Evolutionary conservation across 306 rosid species (phyloP), one percentile per base, ranked within the genome.

Genomic region (Alnus glutinosa): DNA sequence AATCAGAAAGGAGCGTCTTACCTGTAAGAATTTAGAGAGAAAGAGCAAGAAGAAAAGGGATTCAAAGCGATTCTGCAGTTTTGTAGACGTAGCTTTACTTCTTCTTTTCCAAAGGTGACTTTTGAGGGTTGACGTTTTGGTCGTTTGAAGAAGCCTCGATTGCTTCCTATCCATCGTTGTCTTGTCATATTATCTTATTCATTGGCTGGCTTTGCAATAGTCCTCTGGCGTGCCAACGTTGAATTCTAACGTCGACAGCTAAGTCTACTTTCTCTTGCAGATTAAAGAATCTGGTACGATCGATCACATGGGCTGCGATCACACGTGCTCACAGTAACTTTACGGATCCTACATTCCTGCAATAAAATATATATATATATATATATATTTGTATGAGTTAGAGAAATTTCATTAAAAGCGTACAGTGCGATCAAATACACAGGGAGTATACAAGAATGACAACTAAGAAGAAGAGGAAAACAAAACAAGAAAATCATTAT

Each of bases 11-110:
- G 73, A 79, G 74, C 67, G 78, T 3, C 15, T 75, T 9, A 85
- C 88, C 88, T 72, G 84, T 13, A 58, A 76, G 34, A 55, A 11
- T 32, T 63, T 16, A 19, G 30, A 48, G 59, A 49, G 61, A 47
- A 32, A 74, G 71, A 49, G 30, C 59, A 18, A 62, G 72, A 63
- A n/a, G 71, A 71, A 39, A 36, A 37, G 59, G 66, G 37, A 55
- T 55, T 57, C 79, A 55, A 75, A 46, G 72, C 47, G 77, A 75
- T 55, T 67, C 74, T 14, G 23, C 48, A 58, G 77, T 54, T 76
- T 79, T 67, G 15, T 42, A 68, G 4, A 10, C 37, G 3, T 11
- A 9, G 61, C 39, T 3, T 59, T 36, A 76, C 77, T 48, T 52
- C 49, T 32, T 18, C 9, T 28, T 30, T 14, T n/a, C 32, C 62